phyloP scores from a whole-genome alignment of 2,329 filamentous ascomycete species.

The Ceratocystis eucalypticola region DNA sequence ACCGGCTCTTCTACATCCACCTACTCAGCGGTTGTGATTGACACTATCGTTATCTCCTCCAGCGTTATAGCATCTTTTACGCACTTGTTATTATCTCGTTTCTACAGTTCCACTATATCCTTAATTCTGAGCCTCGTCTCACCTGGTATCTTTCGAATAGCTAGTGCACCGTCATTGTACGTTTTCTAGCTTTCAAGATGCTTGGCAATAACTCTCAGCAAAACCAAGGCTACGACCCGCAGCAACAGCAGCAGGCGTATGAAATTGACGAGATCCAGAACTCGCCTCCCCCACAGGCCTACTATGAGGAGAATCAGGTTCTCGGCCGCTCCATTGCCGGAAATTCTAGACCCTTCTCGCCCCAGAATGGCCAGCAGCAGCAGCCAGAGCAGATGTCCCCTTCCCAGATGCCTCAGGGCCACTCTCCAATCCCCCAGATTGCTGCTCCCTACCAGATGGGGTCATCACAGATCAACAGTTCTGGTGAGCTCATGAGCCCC shows the following conservation, averaged over 20 bases:
- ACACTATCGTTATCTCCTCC: background rate
- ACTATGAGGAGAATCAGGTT: conserved; percentile 23
- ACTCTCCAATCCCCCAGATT: conserved; percentile 19
- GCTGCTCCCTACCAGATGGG: conserved; percentile 9
- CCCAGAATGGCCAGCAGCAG: conserved; percentile 12
- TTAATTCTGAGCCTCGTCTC: background rate
- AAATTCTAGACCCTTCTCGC: conserved; percentile 20
- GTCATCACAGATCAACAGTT: conserved; percentile 12
- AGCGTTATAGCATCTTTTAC: background rate
- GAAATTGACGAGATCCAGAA: conserved; percentile 19
- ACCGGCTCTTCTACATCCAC: background rate
- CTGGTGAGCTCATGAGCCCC: conserved; percentile 15
- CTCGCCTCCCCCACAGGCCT: conserved; percentile 21
- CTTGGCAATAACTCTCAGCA: conserved; percentile 26
- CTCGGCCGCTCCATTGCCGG: conserved; percentile 24
- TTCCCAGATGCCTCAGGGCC: conserved; percentile 22
- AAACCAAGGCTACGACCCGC: conserved; percentile 23
- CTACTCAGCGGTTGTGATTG: background rate
- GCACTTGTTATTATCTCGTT: background rate
- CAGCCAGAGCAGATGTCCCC: conserved; percentile 20
- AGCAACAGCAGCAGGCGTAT: conserved; percentile 22
- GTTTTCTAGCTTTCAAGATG: conserved; percentile 24
- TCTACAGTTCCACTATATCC: background rate
- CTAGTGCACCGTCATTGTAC: background rate
- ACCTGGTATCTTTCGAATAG: background rate